Evolutionary conservation across 306 rosid genomes (phyloP).

Genomic region (Sicyos edulis): DNA sequence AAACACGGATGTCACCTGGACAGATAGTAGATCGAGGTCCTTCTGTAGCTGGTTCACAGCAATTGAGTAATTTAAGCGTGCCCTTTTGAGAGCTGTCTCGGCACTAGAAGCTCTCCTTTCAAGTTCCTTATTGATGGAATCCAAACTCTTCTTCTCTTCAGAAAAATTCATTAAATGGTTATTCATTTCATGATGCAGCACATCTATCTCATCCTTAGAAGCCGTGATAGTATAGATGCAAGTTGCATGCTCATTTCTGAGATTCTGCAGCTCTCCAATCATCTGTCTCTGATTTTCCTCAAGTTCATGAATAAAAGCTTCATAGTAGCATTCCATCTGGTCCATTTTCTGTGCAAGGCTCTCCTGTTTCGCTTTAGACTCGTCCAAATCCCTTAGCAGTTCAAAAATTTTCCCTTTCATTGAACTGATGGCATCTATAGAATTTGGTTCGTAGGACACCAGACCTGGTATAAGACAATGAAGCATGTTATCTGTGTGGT

Average conservation of each 20-base stretch:
- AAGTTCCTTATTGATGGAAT: conserved; percentile 61
- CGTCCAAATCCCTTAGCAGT: conserved; percentile 76
- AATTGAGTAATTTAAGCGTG: conserved; percentile 90
- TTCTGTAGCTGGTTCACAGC: conserved; percentile 92
- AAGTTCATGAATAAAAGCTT: conserved; percentile 95
- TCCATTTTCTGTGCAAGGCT: conserved; percentile 83
- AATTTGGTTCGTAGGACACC: conserved; percentile 51
- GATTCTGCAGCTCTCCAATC: conserved; percentile 92
- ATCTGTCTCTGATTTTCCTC: conserved; percentile 94
- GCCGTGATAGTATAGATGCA: conserved; percentile 82
- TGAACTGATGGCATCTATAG: conserved; percentile 60
- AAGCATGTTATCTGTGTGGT: conserved; percentile 54
- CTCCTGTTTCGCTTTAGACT: conserved; percentile 72
- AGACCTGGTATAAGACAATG: conserved; percentile 51
- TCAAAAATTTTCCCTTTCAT: conserved; percentile 64
- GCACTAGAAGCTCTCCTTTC: conserved; percentile 81
- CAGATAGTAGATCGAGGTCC: conserved; percentile 85
- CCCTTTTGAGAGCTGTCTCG: conserved; percentile 92
- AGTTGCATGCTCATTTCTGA: conserved; percentile 81
- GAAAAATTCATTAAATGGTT: conserved; percentile 55
- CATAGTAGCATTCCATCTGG: conserved; percentile 99
- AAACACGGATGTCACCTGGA: conserved; percentile 80
- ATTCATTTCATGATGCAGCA: conserved; percentile 69
- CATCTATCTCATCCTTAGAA: conserved; percentile 74
- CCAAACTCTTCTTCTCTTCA: conserved; percentile 61